A percentile compares a stretch with the other conserved stretches of the same genome.
phyloP scores from a whole-genome alignment of 345 rosid genomes.

The Zanthoxylum bungeanum region DNA sequence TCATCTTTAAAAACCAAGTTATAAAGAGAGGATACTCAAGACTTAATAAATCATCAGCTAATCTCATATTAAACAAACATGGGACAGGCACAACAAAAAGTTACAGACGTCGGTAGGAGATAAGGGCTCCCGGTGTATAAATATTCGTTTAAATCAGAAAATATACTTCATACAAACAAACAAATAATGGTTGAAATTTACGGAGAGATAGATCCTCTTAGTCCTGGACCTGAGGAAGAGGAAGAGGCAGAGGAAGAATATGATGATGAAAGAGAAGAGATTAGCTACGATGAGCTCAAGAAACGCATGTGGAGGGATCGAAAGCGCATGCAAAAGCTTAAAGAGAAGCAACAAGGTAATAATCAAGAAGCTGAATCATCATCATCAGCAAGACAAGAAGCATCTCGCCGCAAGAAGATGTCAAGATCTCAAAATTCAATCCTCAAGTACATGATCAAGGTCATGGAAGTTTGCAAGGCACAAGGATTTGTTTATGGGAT shows the following conservation, averaged over 20 bases:
- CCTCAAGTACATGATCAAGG: slow-evolving; percentile 70
- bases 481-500: slow-evolving; percentile 73
- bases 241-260: too few species aligned
- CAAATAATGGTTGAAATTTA: slow-evolving; percentile 1
- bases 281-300: slow-evolving; percentile 57
- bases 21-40: too few species aligned
- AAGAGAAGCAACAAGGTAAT: slow-evolving; percentile 21
- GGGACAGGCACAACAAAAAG: too few species aligned
- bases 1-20: too few species aligned
- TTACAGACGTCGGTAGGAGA: too few species aligned
- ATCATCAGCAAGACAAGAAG: slow-evolving; percentile 16
- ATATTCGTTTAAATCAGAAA: not conserved
- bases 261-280: slow-evolving; percentile 19
- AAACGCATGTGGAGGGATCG: slow-evolving; percentile 62
- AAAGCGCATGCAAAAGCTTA: slow-evolving; percentile 42
- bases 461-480: slow-evolving; percentile 67
- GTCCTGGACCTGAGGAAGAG: not conserved
- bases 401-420: slow-evolving; percentile 52
- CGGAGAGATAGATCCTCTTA: not conserved
- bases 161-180: not conserved
- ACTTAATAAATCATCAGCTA: too few species aligned
- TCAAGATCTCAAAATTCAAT: slow-evolving; percentile 61
- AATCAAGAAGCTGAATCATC: slow-evolving; percentile 16
- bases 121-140: too few species aligned
- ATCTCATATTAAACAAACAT: too few species aligned